Evolutionary conservation across 2,329 filamentous ascomycete genomes (phyloP).

Genomic region (Pyrenochaeta sp.): DNA sequence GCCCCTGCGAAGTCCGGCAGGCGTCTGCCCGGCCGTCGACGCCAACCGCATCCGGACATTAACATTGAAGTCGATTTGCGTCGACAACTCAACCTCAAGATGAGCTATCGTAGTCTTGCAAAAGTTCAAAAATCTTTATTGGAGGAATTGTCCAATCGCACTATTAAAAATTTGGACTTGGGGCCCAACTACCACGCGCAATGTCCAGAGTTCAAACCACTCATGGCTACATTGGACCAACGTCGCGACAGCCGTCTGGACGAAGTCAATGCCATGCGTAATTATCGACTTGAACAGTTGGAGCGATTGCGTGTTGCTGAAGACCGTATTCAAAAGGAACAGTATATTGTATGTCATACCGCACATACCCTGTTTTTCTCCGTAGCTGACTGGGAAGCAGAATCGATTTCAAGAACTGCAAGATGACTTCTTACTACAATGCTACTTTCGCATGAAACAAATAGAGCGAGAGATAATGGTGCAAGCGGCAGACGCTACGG

Average conservation of each 20-base stretch:
- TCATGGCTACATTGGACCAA: slow-evolving; percentile 62
- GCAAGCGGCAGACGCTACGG: slow-evolving; percentile 49
- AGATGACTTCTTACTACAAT: slow-evolving; percentile 46
- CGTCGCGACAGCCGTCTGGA: slow-evolving; percentile 53
- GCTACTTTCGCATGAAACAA: slow-evolving; percentile 49
- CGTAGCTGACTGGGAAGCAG: slow-evolving; percentile 28
- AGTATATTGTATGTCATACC: slow-evolving; percentile 45
- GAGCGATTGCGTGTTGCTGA: slow-evolving; percentile 46
- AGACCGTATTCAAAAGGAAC: slow-evolving; percentile 42
- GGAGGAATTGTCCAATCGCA: slow-evolving; percentile 70
- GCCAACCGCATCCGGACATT: slow-evolving; percentile 57
- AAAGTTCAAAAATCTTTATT: slow-evolving; percentile 70
- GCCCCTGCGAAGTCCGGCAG: slow-evolving; percentile 46
- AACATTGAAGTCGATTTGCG: slow-evolving; percentile 58
- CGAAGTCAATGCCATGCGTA: slow-evolving; percentile 49
- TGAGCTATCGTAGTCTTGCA: slow-evolving; percentile 69
- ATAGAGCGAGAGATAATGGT: slow-evolving; percentile 47
- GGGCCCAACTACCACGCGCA: slow-evolving; percentile 63
- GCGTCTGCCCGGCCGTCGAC: slow-evolving; percentile 54
- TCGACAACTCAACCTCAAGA: slow-evolving; percentile 72
- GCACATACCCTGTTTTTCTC: neutral
- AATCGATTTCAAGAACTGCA: slow-evolving; percentile 44
- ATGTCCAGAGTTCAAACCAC: slow-evolving; percentile 61
- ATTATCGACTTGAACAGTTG: slow-evolving; percentile 49
- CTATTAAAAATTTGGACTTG: slow-evolving; percentile 65